Evolutionary conservation across 2,329 filamentous ascomycete genomes (phyloP), one percentile per base, ranked within the genome.

Genomic region (Colletotrichum orbiculare): DNA sequence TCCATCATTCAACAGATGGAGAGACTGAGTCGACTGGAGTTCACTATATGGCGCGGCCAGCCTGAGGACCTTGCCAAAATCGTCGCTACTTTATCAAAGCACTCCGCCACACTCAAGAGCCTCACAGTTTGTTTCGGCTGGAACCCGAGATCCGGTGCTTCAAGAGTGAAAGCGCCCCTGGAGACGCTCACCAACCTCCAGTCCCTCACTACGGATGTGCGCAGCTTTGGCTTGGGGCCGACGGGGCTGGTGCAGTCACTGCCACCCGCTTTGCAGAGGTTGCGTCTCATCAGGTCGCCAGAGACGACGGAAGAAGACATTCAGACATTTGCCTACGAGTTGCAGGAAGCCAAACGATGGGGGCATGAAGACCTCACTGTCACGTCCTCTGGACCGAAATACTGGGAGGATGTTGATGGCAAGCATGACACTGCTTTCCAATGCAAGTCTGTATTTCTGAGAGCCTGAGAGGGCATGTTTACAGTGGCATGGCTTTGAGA

Each of bases 141-240:
- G 42, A 46, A 41, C 39, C 53, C 52, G 6, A 42, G 37, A 17
- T 39, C 33, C n/a, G 54, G 54, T 13, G 43, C 6, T 8, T 38
- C 37, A 12, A 57, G 54, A 13, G 45, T 57, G 15, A 52, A 49
- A 25, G 38, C 43, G 38, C 56, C 49, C 8, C 34, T 64, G n/a
- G 37, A 60, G 11, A 35, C 13, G 11, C 41, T 64, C n/a, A 41
- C 50, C 4, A 42, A 46, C 3, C 60, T 64, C 13, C 48, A 60
- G 43, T 60, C 48, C 11, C 55, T 64, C 6, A 64, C 60, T 5
- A 60, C 56, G 2, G 56, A 60, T 12, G 33, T 64, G 8, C 48
- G 39, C 12, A 64, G 42, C n/a, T 60, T 64, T 15, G 48, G 42
- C 4, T 38, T 48, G 4, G 60, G 43, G 12, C 12, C 13, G 6